These are phyloP conservation scores for Thelonectria rubi DNA, from an alignment of 2,329 filamentous ascomycete species.

Conservation along the genomic window DNA sequence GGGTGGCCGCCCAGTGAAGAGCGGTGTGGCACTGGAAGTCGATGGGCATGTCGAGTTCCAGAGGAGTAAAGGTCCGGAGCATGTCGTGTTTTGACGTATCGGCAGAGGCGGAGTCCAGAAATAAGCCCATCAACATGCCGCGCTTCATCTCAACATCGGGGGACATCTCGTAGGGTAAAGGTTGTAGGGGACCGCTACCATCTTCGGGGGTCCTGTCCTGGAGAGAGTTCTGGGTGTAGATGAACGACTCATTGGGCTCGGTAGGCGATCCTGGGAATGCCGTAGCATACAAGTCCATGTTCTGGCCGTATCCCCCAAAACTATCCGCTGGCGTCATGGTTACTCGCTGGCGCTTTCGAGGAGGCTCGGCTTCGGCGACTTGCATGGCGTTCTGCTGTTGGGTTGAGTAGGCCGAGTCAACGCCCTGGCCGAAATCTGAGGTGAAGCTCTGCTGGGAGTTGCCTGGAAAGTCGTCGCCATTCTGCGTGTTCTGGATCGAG, in stretches of 20 bases:
- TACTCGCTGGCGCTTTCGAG: constrained; percentile 78
- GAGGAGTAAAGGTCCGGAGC: constrained; percentile 76
- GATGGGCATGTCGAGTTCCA: constrained; percentile 91
- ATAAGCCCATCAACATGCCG: constrained; percentile 81
- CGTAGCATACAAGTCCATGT: constrained; percentile 54
- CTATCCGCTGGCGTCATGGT: constrained; percentile 64
- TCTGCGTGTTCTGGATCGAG: constrained; percentile 68
- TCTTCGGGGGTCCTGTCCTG: constrained; percentile 57
- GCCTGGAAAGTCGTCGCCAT: constrained; percentile 71
- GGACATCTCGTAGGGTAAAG: constrained; percentile 68
- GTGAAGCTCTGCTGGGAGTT: constrained; percentile 87
- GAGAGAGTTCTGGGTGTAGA: constrained; percentile 65
- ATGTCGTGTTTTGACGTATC: constrained; percentile 80
- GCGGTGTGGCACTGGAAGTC: constrained; percentile 90
- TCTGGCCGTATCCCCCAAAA: constrained; percentile 63
- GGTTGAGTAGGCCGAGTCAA: constrained; percentile 76
- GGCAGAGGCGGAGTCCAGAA: constrained; percentile 76
- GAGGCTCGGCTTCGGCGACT: constrained; percentile 71
- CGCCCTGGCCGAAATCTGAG: constrained; percentile 78
- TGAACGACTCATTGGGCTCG: constrained; percentile 81
- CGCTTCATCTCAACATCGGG: constrained; percentile 81
- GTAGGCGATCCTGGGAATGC: constrained; percentile 77
- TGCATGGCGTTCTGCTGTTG: constrained; percentile 55
- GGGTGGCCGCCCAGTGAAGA: constrained; percentile 93
- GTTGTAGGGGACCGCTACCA: constrained; percentile 68